Base-by-base conservation (phyloP, 1,139 yeast species). In the Pichia sp. region DNA sequence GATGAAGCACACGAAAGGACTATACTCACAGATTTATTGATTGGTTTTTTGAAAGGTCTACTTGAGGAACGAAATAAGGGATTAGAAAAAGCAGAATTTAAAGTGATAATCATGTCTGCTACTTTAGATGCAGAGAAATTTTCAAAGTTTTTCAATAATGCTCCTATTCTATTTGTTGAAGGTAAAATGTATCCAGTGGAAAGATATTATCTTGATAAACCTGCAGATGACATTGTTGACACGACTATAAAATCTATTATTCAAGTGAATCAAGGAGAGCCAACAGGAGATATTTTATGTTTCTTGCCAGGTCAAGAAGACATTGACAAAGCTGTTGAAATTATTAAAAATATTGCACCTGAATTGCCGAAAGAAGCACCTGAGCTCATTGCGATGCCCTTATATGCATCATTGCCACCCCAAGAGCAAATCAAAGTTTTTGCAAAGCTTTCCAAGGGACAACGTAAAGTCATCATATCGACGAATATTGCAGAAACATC, bases 1-100 rank as follows among this genome's bases (percentile, higher is more conserved):
- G 98, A 91, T 67, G 98, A 91, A 66, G 98, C 97, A 1, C 99
- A 91, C 67, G 98, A 91, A 67, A 72, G 99, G 58, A 91, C 97
- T 0, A 81, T 91, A 3, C 64, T 89, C 41, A 88, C 98, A 0
- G 99, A 91, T 64, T 67, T 91, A 53, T 71, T 91, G 19, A 71
- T 91, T 68, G 98, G 98, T 10, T 82, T 91, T 54, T 67, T 91
- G 50, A 89, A 88, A 57, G 74, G 77, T 36, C 63, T 91, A 36
- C 53, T 84, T 12, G 43, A 55, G 2, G 59, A 67, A 17, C 69
- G 69, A 14, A 60, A 84, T 55, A 56, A 72, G 54, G 45, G 59
- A 51, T 25, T 14, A 9, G 73, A 69, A 19, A 23, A 30, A 2
- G 38, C 44, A 7, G 73, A 72, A 46, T 67, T 84, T 46, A 70